These are phyloP conservation scores for Russula ochroleuca DNA, from an alignment of 768 basidiomycete species.

Conservation along the genomic window DNA sequence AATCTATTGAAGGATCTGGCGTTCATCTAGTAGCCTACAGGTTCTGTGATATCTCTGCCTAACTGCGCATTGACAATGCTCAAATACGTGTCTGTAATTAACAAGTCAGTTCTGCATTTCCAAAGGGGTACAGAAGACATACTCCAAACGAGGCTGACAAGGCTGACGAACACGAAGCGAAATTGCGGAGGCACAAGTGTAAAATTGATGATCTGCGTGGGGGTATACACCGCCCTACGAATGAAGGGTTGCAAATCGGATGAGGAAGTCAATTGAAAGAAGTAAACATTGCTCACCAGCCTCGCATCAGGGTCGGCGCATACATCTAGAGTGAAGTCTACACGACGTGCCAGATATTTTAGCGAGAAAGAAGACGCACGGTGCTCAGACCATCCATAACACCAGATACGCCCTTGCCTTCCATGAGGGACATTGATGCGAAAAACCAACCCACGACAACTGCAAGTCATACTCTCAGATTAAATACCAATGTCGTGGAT, in stretches of 20 bases:
- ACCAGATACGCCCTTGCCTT: constrained; percentile 58
- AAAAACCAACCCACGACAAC: constrained; percentile 55
- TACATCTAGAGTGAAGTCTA: constrained; percentile 48
- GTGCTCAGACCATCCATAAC: constrained; percentile 47
- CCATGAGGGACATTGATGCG: constrained; percentile 72
- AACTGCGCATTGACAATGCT: constrained; percentile 13
- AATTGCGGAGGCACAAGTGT: constrained; percentile 70
- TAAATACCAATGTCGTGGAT: not conserved
- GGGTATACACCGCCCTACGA: constrained; percentile 64
- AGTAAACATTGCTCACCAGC: constrained; percentile 49
- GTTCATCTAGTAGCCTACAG: not conserved
- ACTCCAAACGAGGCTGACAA: constrained; percentile 85
- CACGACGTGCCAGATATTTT: not conserved
- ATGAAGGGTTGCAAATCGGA: not conserved
- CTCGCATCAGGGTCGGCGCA: constrained; percentile 65
- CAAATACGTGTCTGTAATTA: constrained; percentile 19
- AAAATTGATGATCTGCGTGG: constrained; percentile 78
- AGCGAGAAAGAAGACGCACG: constrained; percentile 27
- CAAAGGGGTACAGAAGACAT: constrained; percentile 32
- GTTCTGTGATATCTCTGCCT: not conserved
- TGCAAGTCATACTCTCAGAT: constrained; percentile 18
- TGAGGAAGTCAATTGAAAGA: not conserved
- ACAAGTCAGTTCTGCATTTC: not conserved
- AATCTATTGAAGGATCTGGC: not conserved
- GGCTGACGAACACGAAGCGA: constrained; percentile 67